A percentile compares a stretch with the other conserved stretches of the same genome.
Conservation (phyloP, 164 flowering plant species). For the Buxus sempervirens region DNA sequence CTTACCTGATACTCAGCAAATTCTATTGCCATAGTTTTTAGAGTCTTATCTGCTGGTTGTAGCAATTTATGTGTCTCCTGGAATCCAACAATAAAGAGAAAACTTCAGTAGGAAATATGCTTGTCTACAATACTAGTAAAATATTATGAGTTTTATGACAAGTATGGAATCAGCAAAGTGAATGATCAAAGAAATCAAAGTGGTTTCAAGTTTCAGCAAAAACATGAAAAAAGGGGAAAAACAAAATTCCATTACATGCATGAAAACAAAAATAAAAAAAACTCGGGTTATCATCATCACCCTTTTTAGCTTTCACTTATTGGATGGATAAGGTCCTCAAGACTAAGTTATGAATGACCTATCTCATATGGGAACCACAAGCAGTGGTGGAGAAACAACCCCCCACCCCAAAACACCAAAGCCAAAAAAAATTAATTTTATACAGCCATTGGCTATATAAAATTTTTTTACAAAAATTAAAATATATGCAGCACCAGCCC, state of each 20-base stretch:
- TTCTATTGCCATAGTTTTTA: constrained; percentile 91
- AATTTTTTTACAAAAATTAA: no score
- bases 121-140: background rate
- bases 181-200: background rate
- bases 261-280: no score
- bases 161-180: background rate
- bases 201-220: no score
- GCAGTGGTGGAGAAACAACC: no score
- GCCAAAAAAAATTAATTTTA: no score
- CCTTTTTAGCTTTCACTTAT: no score
- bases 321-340: background rate
- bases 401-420: no score
- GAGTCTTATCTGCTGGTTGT: constrained; percentile 87
- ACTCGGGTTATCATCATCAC: no score
- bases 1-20: constrained; percentile 96
- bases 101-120: background rate
- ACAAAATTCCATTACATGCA: background rate
- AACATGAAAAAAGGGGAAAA: background rate
- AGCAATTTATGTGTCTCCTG: constrained; percentile 93
- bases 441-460: no score
- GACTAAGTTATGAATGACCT: background rate
- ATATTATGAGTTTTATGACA: background rate
- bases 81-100: constrained; percentile 1
- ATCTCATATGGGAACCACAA: no score
- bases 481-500: no score